Conservation (phyloP, 805 yeast species). For the Starmerella geochares region DNA sequence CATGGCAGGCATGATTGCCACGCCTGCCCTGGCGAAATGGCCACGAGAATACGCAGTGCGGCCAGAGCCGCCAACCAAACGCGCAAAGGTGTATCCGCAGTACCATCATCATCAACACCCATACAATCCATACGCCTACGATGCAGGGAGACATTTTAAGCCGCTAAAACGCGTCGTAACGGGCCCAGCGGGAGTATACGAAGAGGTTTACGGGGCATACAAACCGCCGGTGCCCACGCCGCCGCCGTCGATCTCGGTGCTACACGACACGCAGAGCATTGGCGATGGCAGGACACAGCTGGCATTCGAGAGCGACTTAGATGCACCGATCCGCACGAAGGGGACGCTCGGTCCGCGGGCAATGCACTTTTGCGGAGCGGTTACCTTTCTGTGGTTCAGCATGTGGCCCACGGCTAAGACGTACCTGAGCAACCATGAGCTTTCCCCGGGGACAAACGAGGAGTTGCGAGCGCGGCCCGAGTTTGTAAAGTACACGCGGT, state of each 20-base stretch:
- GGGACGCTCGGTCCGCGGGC: background rate
- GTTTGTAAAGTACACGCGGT: conserved; percentile 28
- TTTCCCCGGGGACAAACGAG: background rate
- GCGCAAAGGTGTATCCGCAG: background rate
- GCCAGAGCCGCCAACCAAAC: background rate
- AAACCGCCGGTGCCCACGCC: background rate
- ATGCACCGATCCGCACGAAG: conserved; percentile 2
- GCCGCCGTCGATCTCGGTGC: background rate
- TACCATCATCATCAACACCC: too few relatives aligned
- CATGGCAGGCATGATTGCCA: conserved; percentile 2
- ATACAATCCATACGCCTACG: background rate
- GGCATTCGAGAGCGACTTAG: background rate
- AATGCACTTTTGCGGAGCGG: conserved; percentile 17
- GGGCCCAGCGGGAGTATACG: background rate
- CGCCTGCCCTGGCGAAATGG: conserved; percentile 2
- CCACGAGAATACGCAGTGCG: background rate
- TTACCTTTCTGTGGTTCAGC: conserved; percentile 17
- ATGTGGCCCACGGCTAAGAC: conserved; percentile 7
- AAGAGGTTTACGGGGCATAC: background rate
- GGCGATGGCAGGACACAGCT: background rate
- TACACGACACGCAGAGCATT: background rate
- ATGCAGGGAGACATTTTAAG: background rate
- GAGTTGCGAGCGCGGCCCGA: background rate
- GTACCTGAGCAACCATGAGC: background rate
- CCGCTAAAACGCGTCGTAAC: background rate